phyloP scores from a whole-genome alignment of 2,329 filamentous ascomycete species.

The Penicillium decumbens region DNA sequence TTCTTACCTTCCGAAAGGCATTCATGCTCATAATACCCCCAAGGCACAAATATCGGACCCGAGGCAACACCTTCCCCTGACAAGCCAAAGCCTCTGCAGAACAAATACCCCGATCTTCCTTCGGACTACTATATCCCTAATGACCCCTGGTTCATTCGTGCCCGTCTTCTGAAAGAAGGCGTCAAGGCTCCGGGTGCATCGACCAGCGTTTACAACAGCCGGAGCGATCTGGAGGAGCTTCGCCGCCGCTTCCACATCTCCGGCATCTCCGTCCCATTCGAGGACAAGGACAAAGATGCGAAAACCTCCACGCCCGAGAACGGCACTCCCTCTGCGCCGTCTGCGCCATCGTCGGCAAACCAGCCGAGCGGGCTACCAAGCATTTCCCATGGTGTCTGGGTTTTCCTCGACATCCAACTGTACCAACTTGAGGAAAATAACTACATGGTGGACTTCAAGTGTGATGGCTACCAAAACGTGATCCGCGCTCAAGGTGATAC shows the following conservation, averaged over 20 bases:
- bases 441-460: conserved; percentile 98
- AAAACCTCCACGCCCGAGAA: conserved; percentile 32
- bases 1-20: not conserved
- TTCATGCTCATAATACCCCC: conserved; percentile 10
- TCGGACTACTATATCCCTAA: conserved; percentile 77
- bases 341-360: conserved; percentile 38
- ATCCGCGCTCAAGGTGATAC: conserved; percentile 48
- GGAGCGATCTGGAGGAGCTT: conserved; percentile 41
- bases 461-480: conserved; percentile 91
- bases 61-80: conserved; percentile 31
- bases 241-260: conserved; percentile 39
- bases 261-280: conserved; percentile 30
- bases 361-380: conserved; percentile 35
- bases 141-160: conserved; percentile 91
- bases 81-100: conserved; percentile 39
- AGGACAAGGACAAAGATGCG: conserved; percentile 27
- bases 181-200: conserved; percentile 52
- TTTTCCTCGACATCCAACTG: conserved; percentile 93
- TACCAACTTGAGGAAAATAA: conserved; percentile 90
- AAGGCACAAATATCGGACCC: conserved; percentile 37
- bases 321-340: conserved; percentile 28
- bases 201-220: conserved; percentile 38
- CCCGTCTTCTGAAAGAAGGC: conserved; percentile 80
- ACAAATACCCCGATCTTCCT: conserved; percentile 42
- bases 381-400: conserved; percentile 68